phyloP scores from a whole-genome alignment of 139 green algal genomes.

The Yamagishiella unicocca region DNA sequence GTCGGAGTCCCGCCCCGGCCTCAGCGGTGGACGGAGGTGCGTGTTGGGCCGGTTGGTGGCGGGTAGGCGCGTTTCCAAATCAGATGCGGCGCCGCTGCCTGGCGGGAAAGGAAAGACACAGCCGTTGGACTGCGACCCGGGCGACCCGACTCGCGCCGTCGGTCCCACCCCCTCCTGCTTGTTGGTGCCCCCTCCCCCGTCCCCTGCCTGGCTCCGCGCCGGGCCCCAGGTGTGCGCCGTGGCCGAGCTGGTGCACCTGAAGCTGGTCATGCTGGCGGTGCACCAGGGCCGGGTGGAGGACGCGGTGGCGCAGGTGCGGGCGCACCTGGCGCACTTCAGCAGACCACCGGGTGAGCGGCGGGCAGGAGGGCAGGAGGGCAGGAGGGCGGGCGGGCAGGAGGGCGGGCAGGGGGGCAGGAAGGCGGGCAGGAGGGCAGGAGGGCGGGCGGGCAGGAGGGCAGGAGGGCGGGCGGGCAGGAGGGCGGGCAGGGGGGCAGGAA shows the following conservation, averaged over 20 bases:
- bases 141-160: too few species aligned
- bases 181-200: background rate
- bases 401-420: too few species aligned
- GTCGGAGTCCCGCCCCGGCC: background rate
- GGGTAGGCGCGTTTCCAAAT: too few species aligned
- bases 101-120: too few species aligned
- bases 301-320: constrained; percentile 57
- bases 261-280: constrained; percentile 74
- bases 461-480: too few species aligned
- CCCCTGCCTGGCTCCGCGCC: background rate
- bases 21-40: constrained; percentile 43
- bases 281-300: constrained; percentile 62
- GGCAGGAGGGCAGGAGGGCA: too few species aligned
- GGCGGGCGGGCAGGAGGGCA: too few species aligned
- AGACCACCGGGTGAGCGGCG: constrained; percentile 37
- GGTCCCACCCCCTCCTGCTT: background rate
- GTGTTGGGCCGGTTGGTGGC: background rate
- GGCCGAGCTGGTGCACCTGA: constrained; percentile 69
- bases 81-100: too few species aligned
- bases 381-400: too few species aligned
- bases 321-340: constrained; percentile 55
- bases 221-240: constrained; percentile 30
- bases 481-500: too few species aligned
- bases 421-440: too few species aligned
- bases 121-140: too few species aligned